Conservation (phyloP, 768 basidiomycete species). For the Chalciporus chontae region DNA sequence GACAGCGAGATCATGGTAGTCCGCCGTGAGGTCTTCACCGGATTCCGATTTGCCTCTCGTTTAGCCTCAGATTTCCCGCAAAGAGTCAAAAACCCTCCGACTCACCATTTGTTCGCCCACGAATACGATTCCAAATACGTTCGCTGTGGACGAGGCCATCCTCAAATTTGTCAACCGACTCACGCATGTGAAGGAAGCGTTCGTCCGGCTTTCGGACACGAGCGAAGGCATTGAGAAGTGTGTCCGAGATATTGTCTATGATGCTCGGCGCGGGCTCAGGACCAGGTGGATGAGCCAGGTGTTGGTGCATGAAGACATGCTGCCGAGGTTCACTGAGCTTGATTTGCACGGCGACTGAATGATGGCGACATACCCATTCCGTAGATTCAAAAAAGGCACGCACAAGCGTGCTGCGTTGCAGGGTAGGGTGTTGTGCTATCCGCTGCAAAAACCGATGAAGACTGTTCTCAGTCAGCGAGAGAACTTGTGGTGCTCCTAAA, state of each 20-base stretch:
- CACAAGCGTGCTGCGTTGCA: constrained; percentile 88
- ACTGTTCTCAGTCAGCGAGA: constrained; percentile 39
- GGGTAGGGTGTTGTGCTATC: constrained; percentile 87
- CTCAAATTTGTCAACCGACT: constrained; percentile 92
- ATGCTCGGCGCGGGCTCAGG: constrained; percentile 77
- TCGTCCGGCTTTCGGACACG: constrained; percentile 97
- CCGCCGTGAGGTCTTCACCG: constrained; percentile 90
- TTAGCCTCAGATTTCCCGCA: constrained; percentile 66
- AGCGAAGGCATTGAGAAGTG: constrained; percentile 92
- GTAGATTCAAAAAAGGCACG: constrained; percentile 94
- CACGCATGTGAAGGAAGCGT: constrained; percentile 88
- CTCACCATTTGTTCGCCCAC: constrained; percentile 86
- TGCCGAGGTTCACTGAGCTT: constrained; percentile 29
- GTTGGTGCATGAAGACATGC: constrained; percentile 98
- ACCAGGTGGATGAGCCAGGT: constrained; percentile 86
- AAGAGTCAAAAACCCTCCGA: constrained; percentile 22
- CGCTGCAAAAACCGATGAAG: constrained; percentile 91
- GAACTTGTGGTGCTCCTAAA: neutral
- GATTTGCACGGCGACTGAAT: neutral
- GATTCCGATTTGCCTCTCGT: constrained; percentile 79
- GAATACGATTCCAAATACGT: constrained; percentile 72
- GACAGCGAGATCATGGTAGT: constrained; percentile 96
- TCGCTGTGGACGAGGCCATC: constrained; percentile 85
- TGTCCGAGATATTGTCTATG: constrained; percentile 94
- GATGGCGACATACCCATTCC: constrained; percentile 79